Conservation (phyloP, 768 basidiomycete genomes). For the Austroboletus festivus region DNA sequence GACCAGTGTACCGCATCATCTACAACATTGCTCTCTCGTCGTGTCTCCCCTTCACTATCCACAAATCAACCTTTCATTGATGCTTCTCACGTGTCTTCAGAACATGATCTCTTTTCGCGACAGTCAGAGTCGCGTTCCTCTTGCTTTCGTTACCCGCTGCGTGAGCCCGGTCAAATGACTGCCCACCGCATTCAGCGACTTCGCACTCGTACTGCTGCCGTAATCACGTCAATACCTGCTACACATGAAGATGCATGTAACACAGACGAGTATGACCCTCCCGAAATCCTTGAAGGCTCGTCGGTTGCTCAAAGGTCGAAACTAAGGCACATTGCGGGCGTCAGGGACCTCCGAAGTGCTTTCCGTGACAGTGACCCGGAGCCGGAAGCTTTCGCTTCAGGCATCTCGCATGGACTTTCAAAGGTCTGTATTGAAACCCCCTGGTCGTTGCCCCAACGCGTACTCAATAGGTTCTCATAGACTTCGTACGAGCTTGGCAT, state of each 20-base stretch:
- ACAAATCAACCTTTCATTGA: slow-evolving; percentile 1
- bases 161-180: slow-evolving; percentile 27
- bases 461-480: slow-evolving; percentile 11
- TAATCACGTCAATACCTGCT: slow-evolving; percentile 28
- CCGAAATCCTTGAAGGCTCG: background rate
- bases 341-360: slow-evolving; percentile 23
- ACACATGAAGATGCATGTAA: slow-evolving; percentile 20
- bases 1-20: slow-evolving; percentile 22
- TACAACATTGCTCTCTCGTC: slow-evolving; percentile 19
- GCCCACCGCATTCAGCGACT: slow-evolving; percentile 22
- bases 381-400: slow-evolving; percentile 7
- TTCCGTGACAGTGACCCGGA: slow-evolving; percentile 16
- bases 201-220: slow-evolving; percentile 26
- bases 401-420: slow-evolving; percentile 6
- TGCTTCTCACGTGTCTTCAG: slow-evolving; percentile 8
- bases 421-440: slow-evolving; percentile 13
- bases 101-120: background rate
- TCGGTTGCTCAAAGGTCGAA: slow-evolving; percentile 6
- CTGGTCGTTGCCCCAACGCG: background rate
- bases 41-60: slow-evolving; percentile 4
- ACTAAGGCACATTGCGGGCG: slow-evolving; percentile 23
- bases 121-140: slow-evolving; percentile 9
- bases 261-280: slow-evolving; percentile 3
- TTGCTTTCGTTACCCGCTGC: slow-evolving; percentile 11
- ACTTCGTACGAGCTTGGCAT: slow-evolving; percentile 23